Percentiles rank a stretch among this genome's conserved stretches.
Conservation (phyloP, 768 basidiomycete genomes). For the Phlegmacium glaucopus region DNA sequence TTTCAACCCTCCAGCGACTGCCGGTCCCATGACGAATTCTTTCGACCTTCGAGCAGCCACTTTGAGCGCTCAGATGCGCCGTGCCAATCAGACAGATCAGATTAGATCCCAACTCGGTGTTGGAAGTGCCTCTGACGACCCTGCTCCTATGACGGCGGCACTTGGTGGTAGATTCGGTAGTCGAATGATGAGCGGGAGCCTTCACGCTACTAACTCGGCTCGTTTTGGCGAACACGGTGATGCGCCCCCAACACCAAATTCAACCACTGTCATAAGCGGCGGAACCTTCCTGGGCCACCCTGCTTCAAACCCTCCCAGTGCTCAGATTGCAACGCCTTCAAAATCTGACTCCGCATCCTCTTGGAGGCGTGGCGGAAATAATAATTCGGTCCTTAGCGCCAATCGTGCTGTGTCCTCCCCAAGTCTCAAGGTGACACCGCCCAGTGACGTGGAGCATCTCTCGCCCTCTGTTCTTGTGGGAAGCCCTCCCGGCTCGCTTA, state of each 20-base stretch:
- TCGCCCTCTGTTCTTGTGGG: slow-evolving; percentile 41
- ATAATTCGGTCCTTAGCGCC: slow-evolving; percentile 67
- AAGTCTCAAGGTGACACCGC: slow-evolving; percentile 69
- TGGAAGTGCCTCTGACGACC: slow-evolving; percentile 42
- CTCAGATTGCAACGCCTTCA: slow-evolving; percentile 44
- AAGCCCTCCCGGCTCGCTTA: slow-evolving; percentile 17
- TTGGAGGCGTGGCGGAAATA: slow-evolving; percentile 77
- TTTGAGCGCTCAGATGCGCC: slow-evolving; percentile 57
- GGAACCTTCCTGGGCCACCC: slow-evolving; percentile 65
- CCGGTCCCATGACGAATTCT: slow-evolving; percentile 59
- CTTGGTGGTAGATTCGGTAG: slow-evolving; percentile 75
- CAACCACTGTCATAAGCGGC: slow-evolving; percentile 68
- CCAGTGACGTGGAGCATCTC: slow-evolving; percentile 47
- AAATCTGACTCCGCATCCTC: slow-evolving; percentile 79
- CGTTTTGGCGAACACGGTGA: slow-evolving; percentile 38
- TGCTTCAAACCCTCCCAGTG: slow-evolving; percentile 35
- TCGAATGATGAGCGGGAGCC: slow-evolving; percentile 48
- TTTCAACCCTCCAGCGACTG: slow-evolving; percentile 63
- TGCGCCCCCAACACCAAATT: slow-evolving; percentile 54
- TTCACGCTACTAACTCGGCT: slow-evolving; percentile 18
- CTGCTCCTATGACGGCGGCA: slow-evolving; percentile 78
- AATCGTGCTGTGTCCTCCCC: slow-evolving; percentile 64
- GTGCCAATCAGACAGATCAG: slow-evolving; percentile 66
- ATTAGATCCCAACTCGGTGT: slow-evolving; percentile 58
- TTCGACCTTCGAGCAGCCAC: slow-evolving; percentile 65